Conservation (phyloP, 2,329 filamentous ascomycete genomes). For the Stemphylium beticola region DNA sequence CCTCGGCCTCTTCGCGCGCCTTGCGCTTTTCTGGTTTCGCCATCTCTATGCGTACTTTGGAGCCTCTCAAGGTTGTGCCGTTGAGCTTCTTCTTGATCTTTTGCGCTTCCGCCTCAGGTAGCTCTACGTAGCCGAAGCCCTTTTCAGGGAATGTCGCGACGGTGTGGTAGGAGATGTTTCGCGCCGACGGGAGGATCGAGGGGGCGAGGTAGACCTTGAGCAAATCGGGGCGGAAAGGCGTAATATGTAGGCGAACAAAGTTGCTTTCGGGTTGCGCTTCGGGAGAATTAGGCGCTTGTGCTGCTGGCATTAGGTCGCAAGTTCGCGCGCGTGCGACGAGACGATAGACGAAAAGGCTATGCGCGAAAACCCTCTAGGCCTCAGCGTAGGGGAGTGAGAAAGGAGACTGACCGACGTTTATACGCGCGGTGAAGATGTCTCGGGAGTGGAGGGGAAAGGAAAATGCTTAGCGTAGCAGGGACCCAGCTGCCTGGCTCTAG, state of each 20-base stretch:
- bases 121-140: constrained; percentile 86
- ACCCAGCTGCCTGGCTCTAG: constrained; percentile 22
- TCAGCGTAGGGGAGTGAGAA: neutral
- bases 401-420: constrained; percentile 15
- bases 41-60: constrained; percentile 83
- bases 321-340: constrained; percentile 25
- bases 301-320: constrained; percentile 42
- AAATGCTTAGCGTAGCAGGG: constrained; percentile 42
- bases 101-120: constrained; percentile 82
- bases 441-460: constrained; percentile 33
- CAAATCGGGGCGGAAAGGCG: constrained; percentile 79
- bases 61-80: constrained; percentile 81
- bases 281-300: constrained; percentile 32
- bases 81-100: constrained; percentile 91
- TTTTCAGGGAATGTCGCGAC: constrained; percentile 89
- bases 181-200: constrained; percentile 68
- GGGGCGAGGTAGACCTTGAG: constrained; percentile 74
- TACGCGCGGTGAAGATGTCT: constrained; percentile 20
- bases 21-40: constrained; percentile 70
- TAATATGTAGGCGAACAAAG: constrained; percentile 76
- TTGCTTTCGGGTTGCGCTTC: constrained; percentile 26
- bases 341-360: neutral
- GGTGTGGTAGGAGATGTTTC: constrained; percentile 85
- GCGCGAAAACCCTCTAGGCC: constrained; percentile 1
- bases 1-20: constrained; percentile 45